These are phyloP conservation scores for Citrullus amarus DNA, from an alignment of 306 rosid species.

Conservation along the genomic window DNA sequence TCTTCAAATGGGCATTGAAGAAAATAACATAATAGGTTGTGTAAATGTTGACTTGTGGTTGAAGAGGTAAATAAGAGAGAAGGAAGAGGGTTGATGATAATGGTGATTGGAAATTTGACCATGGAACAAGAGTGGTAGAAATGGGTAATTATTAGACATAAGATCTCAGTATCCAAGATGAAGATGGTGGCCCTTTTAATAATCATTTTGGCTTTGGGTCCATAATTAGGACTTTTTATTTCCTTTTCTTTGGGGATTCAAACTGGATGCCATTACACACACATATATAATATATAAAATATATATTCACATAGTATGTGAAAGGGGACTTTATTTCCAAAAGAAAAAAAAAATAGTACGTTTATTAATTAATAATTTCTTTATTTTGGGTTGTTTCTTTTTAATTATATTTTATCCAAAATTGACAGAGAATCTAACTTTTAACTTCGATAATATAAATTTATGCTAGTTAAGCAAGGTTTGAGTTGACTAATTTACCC, in stretches of 20 bases:
- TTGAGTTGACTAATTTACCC: too few relatives aligned
- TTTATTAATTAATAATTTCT: not conserved
- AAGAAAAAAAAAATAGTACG: too few relatives aligned
- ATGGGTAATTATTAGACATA: conserved; percentile 22
- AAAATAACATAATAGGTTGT: not conserved
- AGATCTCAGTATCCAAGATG: conserved; percentile 21
- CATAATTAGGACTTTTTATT: conserved; percentile 2
- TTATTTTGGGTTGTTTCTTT: not conserved
- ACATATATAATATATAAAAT: not conserved
- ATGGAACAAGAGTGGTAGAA: conserved; percentile 18
- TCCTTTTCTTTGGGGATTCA: not conserved
- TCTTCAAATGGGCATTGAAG: too few relatives aligned
- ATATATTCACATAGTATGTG: not conserved
- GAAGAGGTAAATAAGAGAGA: not conserved
- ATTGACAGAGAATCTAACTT: too few relatives aligned
- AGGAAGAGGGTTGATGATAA: not conserved
- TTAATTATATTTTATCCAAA: too few relatives aligned
- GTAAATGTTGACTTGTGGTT: not conserved
- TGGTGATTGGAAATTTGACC: conserved; percentile 41
- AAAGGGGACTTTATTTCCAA: not conserved
- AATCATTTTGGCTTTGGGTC: conserved; percentile 11
- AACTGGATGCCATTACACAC: not conserved
- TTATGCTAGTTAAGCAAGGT: too few relatives aligned
- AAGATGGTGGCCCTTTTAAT: conserved; percentile 25
- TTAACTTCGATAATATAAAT: too few relatives aligned